These are phyloP conservation scores for Punica granatum DNA, from an alignment of 345 rosid genomes.

Conservation along the genomic window DNA sequence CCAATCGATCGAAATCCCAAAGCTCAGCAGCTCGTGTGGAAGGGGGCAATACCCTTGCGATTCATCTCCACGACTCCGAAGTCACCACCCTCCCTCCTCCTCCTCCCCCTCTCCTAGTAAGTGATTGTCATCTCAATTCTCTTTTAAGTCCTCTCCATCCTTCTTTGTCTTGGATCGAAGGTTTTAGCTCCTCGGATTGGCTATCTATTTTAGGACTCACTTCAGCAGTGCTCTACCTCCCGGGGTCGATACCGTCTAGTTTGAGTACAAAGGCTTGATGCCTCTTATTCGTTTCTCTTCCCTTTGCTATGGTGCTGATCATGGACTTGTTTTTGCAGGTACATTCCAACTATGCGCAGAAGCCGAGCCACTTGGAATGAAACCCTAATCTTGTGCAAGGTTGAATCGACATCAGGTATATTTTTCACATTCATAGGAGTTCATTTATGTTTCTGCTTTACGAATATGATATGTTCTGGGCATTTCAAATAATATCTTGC, in stretches of 20 bases:
- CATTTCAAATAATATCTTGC: too few species aligned
- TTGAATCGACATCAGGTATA: too few species aligned
- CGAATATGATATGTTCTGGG: too few species aligned
- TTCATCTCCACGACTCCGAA: constrained; percentile 81
- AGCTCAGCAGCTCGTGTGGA: constrained; percentile 70
- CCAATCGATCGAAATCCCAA: too few species aligned
- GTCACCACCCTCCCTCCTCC: constrained; percentile 81
- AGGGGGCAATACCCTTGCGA: constrained; percentile 86
- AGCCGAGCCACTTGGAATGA: constrained; percentile 91
- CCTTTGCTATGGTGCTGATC: not conserved
- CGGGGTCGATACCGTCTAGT: constrained; percentile 78
- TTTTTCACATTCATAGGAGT: too few species aligned
- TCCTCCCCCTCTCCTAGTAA: constrained; percentile 68
- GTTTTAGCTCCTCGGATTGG: constrained; percentile 80
- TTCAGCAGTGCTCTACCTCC: constrained; percentile 84
- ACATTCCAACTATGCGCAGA: constrained; percentile 74
- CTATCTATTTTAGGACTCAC: constrained; percentile 66
- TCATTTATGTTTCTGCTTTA: too few species aligned
- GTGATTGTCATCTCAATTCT: not conserved
- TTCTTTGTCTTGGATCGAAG: constrained; percentile 1
- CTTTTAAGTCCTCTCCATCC: not conserved
- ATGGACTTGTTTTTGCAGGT: constrained; percentile 34
- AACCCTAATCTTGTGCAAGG: too few species aligned
- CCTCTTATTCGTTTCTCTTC: not conserved
- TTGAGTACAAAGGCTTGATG: constrained; percentile 76